Evolutionary conservation across 1,284 basidiomycete species (phyloP).

Genomic region (Heterobasidion occidentale): DNA sequence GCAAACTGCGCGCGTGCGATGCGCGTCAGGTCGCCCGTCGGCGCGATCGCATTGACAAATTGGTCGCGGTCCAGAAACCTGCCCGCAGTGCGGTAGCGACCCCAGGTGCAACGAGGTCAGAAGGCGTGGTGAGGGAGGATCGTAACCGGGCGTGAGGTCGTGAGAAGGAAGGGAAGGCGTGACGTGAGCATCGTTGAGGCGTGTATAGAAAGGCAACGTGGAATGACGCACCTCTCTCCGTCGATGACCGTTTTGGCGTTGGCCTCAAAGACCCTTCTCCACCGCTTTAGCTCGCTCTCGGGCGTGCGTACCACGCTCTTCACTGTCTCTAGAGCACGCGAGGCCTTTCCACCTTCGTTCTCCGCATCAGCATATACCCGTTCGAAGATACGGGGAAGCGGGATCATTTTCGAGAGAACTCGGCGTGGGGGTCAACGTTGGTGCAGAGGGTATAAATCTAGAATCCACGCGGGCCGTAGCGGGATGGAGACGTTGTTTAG

Average conservation of each 20-base stretch:
- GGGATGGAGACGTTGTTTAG: background rate
- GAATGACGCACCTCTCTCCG: slow-evolving; percentile 68
- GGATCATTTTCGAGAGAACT: slow-evolving; percentile 14
- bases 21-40: slow-evolving; percentile 74
- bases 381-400: slow-evolving; percentile 31
- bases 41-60: slow-evolving; percentile 91
- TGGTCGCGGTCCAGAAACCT: slow-evolving; percentile 78
- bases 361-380: slow-evolving; percentile 42
- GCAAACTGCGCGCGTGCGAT: slow-evolving; percentile 83
- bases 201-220: background rate
- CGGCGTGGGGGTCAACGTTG: background rate
- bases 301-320: slow-evolving; percentile 63
- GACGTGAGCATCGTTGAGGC: background rate
- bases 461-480: background rate
- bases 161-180: background rate
- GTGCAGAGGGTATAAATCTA: background rate
- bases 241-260: slow-evolving; percentile 67
- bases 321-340: slow-evolving; percentile 54
- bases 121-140: background rate
- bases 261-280: slow-evolving; percentile 79
- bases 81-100: background rate
- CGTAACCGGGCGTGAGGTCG: background rate
- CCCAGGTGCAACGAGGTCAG: background rate
- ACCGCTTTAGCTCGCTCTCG: slow-evolving; percentile 78
- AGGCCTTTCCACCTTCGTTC: slow-evolving; percentile 25